phyloP scores from a whole-genome alignment of 2,329 filamentous ascomycete species.

The Monilinia laxa region DNA sequence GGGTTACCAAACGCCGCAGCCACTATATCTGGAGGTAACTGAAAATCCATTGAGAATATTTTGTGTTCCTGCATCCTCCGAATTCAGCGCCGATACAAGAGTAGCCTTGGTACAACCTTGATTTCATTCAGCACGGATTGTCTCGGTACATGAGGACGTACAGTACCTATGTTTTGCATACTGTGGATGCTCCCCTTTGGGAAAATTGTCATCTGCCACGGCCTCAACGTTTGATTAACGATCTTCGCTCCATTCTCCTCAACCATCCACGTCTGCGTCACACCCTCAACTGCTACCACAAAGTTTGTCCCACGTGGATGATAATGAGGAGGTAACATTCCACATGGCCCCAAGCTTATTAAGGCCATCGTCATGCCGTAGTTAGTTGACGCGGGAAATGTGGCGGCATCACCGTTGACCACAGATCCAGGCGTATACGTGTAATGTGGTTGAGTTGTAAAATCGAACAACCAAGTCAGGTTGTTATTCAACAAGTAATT shows the following conservation, averaged over 20 bases:
- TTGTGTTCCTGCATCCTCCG: constrained; percentile 50
- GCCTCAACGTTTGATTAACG: constrained; percentile 44
- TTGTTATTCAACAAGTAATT: constrained; percentile 43
- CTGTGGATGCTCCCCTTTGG: constrained; percentile 49
- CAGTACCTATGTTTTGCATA: constrained; percentile 50
- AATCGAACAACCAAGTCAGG: constrained; percentile 51
- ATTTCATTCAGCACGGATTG: constrained; percentile 4
- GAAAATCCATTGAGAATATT: constrained; percentile 49
- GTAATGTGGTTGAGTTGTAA: constrained; percentile 45
- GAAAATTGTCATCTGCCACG: constrained; percentile 52
- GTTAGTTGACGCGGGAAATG: constrained; percentile 49
- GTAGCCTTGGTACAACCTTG: constrained; percentile 50
- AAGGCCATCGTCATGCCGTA: constrained; percentile 50
- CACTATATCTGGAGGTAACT: constrained; percentile 45
- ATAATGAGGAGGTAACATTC: constrained; percentile 51
- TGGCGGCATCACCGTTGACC: constrained; percentile 52
- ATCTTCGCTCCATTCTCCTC: constrained; percentile 51
- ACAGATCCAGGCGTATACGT: constrained; percentile 49
- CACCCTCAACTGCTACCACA: constrained; percentile 49
- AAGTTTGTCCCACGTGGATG: constrained; percentile 52
- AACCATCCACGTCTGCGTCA: constrained; percentile 52
- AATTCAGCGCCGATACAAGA: constrained; percentile 50
- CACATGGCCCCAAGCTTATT: constrained; percentile 50
- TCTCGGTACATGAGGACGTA: background rate
- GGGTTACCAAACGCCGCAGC: constrained; percentile 46